Evolutionary conservation across 177 flowering plant species (phyloP).

Genomic region (Vitis hybrid): DNA sequence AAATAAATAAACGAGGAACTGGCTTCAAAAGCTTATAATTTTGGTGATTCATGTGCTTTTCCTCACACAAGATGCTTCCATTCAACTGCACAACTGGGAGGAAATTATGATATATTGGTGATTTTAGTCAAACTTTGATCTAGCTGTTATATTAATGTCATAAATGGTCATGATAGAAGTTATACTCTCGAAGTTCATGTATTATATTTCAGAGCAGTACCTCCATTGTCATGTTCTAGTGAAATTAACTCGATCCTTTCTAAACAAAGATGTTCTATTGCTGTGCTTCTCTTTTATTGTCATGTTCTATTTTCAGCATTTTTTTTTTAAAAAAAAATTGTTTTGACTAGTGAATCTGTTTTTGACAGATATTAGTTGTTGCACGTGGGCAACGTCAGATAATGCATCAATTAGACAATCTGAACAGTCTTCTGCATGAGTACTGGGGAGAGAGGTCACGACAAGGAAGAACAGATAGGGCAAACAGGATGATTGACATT

Average conservation of each 20-base stretch:
- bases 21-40: neutral
- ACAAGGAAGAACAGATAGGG: constrained; percentile 30
- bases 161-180: neutral
- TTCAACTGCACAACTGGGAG: too few species aligned
- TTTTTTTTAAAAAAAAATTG: neutral
- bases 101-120: neutral
- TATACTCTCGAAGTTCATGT: neutral
- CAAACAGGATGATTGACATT: constrained; percentile 16
- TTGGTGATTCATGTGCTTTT: neutral
- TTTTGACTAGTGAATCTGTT: neutral
- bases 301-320: neutral
- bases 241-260: neutral
- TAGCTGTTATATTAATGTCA: neutral
- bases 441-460: constrained; percentile 38
- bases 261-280: neutral
- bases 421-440: constrained; percentile 53
- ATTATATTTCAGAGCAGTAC: neutral
- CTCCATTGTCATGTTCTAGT: neutral
- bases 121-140: neutral
- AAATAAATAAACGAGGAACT: neutral
- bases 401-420: constrained; percentile 61
- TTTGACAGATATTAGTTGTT: constrained; percentile 42
- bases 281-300: neutral
- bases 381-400: constrained; percentile 55
- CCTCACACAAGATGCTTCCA: neutral